phyloP scores from a whole-genome alignment of 2,329 filamentous ascomycete species.

The Cladosporium austrohemisphaericum region DNA sequence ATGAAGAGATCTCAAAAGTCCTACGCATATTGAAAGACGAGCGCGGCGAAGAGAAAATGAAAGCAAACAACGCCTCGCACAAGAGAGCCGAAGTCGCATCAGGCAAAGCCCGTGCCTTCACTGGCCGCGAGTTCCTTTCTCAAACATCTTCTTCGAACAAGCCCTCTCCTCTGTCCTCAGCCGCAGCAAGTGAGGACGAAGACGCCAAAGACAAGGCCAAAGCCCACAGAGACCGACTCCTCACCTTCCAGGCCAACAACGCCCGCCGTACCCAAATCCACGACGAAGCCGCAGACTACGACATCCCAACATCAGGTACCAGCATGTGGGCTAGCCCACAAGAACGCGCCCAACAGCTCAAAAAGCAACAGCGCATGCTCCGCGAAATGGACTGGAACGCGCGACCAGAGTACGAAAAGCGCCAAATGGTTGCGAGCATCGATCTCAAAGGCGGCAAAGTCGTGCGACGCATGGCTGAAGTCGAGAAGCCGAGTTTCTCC shows the following conservation, averaged over 20 bases:
- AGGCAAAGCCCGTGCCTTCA: slow-evolving; percentile 34
- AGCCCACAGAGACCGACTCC: slow-evolving; percentile 74
- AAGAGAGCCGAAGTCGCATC: slow-evolving; percentile 60
- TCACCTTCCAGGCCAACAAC: slow-evolving; percentile 81
- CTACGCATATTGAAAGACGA: slow-evolving; percentile 79
- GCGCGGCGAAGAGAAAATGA: slow-evolving; percentile 81
- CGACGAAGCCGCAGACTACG: slow-evolving; percentile 77
- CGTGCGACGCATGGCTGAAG: slow-evolving; percentile 63
- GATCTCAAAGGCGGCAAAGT: slow-evolving; percentile 76
- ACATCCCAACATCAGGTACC: slow-evolving; percentile 56
- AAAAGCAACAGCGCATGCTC: slow-evolving; percentile 77
- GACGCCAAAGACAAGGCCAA: slow-evolving; percentile 64
- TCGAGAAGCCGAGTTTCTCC: slow-evolving; percentile 53
- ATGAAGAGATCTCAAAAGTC: slow-evolving; percentile 77
- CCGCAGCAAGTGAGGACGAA: slow-evolving; percentile 25
- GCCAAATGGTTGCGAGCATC: slow-evolving; percentile 77
- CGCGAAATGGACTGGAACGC: slow-evolving; percentile 85
- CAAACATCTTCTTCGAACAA: slow-evolving; percentile 32
- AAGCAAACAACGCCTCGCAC: slow-evolving; percentile 69
- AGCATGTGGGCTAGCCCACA: slow-evolving; percentile 82
- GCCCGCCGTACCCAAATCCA: slow-evolving; percentile 77
- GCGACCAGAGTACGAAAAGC: slow-evolving; percentile 83
- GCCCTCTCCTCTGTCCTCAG: slow-evolving; percentile 34
- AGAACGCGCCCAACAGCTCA: slow-evolving; percentile 77
- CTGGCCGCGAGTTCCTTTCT: slow-evolving; percentile 35